These are phyloP conservation scores for Alternaria hordeiaustralica DNA, from an alignment of 2,329 filamentous ascomycete genomes.

Conservation along the genomic window DNA sequence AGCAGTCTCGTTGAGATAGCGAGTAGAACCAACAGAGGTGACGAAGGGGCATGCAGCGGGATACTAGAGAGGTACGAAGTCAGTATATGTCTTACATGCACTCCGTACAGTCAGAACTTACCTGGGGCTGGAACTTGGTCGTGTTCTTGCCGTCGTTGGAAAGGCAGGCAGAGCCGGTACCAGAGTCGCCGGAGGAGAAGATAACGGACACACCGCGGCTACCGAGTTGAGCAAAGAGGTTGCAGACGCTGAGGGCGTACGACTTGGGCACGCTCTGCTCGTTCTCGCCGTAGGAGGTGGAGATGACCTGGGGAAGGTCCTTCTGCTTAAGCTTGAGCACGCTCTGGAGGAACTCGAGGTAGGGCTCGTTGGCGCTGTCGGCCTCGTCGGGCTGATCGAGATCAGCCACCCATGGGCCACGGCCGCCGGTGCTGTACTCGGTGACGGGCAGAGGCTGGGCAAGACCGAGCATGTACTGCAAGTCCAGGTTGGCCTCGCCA, in stretches of 20 bases:
- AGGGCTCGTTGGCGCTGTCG: slow-evolving; percentile 69
- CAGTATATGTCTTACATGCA: background rate
- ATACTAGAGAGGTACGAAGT: slow-evolving; percentile 49
- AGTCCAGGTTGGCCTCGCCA: slow-evolving; percentile 67
- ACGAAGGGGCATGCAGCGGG: slow-evolving; percentile 72
- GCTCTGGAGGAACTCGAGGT: slow-evolving; percentile 66
- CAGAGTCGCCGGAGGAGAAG: slow-evolving; percentile 67
- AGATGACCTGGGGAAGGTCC: slow-evolving; percentile 66
- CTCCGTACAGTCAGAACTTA: background rate
- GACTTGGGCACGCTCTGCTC: slow-evolving; percentile 67
- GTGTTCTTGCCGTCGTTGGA: slow-evolving; percentile 64
- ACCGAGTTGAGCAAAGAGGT: slow-evolving; percentile 68
- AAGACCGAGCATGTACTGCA: slow-evolving; percentile 65
- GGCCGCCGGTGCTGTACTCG: slow-evolving; percentile 66
- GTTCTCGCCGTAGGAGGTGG: slow-evolving; percentile 70
- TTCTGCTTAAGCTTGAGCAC: slow-evolving; percentile 60
- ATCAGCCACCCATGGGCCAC: slow-evolving; percentile 59
- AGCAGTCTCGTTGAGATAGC: slow-evolving; percentile 48
- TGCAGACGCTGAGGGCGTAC: slow-evolving; percentile 68
- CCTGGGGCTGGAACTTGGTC: slow-evolving; percentile 62
- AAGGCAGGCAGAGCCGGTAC: slow-evolving; percentile 61
- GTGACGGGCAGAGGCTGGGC: slow-evolving; percentile 60
- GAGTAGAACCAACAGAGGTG: slow-evolving; percentile 69
- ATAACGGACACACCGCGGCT: slow-evolving; percentile 69
- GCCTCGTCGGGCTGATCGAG: slow-evolving; percentile 47